These are phyloP conservation scores for Perkinsus marinus DNA, from an alignment of 169 alveolate genomes.

Conservation along the genomic window DNA sequence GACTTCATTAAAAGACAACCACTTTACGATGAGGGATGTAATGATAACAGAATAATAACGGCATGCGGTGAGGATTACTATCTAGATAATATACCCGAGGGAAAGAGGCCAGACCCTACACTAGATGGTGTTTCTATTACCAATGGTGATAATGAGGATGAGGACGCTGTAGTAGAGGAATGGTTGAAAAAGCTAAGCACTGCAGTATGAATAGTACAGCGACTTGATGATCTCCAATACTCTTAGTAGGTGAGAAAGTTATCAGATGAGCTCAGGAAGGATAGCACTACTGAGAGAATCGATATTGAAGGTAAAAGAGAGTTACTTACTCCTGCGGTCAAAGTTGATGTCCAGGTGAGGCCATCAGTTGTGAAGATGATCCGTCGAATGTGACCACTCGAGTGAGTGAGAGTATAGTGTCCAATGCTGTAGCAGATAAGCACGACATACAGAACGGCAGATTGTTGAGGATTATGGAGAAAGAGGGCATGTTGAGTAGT, in stretches of 20 bases:
- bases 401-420: background rate
- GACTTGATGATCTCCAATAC: background rate
- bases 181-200: background rate
- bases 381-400: background rate
- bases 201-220: background rate
- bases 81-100: background rate
- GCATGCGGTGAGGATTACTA: background rate
- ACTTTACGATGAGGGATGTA: background rate
- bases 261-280: background rate
- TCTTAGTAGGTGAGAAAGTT: background rate
- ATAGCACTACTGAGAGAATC: background rate
- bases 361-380: background rate
- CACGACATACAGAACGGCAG: background rate
- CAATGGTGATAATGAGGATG: background rate
- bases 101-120: background rate
- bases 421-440: background rate
- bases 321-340: background rate
- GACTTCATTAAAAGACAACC: background rate
- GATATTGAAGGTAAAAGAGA: background rate
- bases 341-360: background rate
- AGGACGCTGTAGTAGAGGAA: background rate
- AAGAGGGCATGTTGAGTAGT: background rate
- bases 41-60: background rate
- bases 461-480: background rate
- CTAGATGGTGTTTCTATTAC: background rate